Conservation (phyloP, 805 yeast species). For the Blastobotrys terrestris region DNA sequence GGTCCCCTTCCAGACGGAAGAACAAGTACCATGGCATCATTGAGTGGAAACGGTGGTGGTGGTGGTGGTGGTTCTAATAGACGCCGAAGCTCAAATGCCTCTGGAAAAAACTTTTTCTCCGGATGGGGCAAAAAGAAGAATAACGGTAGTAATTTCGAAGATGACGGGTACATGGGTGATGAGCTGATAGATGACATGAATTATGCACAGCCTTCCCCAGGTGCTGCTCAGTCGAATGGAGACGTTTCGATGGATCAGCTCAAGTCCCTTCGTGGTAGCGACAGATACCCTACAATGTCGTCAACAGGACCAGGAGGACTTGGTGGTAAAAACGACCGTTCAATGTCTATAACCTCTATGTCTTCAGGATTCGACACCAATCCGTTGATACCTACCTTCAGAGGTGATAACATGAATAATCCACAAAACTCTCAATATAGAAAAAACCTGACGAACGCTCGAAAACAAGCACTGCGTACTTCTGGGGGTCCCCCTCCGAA, state of each 20-base stretch:
- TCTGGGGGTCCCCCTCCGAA: slow-evolving; percentile 14
- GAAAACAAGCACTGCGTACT: slow-evolving; percentile 18
- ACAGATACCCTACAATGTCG: slow-evolving; percentile 29
- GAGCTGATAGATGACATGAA: slow-evolving; percentile 3
- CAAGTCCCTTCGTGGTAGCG: slow-evolving; percentile 28
- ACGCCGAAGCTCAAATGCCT: slow-evolving; percentile 13
- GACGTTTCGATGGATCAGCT: slow-evolving; percentile 22
- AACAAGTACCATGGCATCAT: slow-evolving; percentile 12
- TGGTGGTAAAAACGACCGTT: too few relatives aligned
- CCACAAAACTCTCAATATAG: slow-evolving; percentile 16
- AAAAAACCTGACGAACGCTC: slow-evolving; percentile 18
- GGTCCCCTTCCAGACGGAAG: slow-evolving; percentile 9
- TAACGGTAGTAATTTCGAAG: too few relatives aligned
- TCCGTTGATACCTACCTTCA: slow-evolving; percentile 31
- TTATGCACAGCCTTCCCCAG: too few relatives aligned
- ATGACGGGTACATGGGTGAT: slow-evolving; percentile 7
- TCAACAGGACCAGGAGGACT: slow-evolving; percentile 10
- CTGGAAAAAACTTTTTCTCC: slow-evolving; percentile 18
- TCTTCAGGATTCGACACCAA: slow-evolving; percentile 29
- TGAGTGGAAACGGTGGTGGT: too few relatives aligned
- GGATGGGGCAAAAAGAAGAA: slow-evolving; percentile 18
- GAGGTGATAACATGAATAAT: slow-evolving; percentile 6
- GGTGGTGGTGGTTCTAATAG: too few relatives aligned
- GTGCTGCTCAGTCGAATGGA: slow-evolving; percentile 15
- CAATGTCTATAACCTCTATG: slow-evolving; percentile 30